Evolutionary conservation across 352 stramenopile genomes (phyloP).

Genomic region (Pythium dissotocum): DNA sequence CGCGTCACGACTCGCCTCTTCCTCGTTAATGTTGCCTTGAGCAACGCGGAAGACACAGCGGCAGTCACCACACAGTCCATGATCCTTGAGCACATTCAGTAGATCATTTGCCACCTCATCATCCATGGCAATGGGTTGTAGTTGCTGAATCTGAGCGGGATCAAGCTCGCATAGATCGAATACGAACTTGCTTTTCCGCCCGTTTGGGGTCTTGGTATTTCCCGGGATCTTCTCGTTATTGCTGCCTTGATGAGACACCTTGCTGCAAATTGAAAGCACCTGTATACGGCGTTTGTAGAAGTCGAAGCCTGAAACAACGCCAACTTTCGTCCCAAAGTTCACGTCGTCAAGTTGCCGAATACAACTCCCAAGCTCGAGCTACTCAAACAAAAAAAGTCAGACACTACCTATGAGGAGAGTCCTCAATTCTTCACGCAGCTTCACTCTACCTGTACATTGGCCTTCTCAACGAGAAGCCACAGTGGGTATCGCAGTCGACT

Average conservation of each 20-base stretch:
- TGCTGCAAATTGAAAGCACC: conserved; percentile 8
- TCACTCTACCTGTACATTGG: conserved; percentile 4
- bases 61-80: conserved; percentile 52
- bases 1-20: conserved; percentile 31
- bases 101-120: conserved; percentile 21
- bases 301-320: conserved; percentile 8
- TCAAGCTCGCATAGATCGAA: conserved; percentile 30
- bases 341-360: conserved; percentile 13
- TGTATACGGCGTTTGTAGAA: conserved; percentile 9
- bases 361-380: conserved; percentile 10
- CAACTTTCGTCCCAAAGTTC: conserved; percentile 17
- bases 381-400: background rate
- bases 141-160: conserved; percentile 31
- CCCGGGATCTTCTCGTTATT: background rate
- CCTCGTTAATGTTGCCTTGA: conserved; percentile 32
- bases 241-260: background rate
- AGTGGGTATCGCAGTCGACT: conserved; percentile 11
- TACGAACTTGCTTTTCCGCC: conserved; percentile 9
- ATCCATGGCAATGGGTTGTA: conserved; percentile 26
- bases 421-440: background rate
- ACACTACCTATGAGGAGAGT: too few species aligned
- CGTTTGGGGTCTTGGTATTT: conserved; percentile 1
- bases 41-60: conserved; percentile 45
- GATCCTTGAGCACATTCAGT: conserved; percentile 28
- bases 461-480: conserved; percentile 15